These are phyloP conservation scores for Solanum sparsipilum DNA, from an alignment of 257 asterid species.

Conservation along the genomic window DNA sequence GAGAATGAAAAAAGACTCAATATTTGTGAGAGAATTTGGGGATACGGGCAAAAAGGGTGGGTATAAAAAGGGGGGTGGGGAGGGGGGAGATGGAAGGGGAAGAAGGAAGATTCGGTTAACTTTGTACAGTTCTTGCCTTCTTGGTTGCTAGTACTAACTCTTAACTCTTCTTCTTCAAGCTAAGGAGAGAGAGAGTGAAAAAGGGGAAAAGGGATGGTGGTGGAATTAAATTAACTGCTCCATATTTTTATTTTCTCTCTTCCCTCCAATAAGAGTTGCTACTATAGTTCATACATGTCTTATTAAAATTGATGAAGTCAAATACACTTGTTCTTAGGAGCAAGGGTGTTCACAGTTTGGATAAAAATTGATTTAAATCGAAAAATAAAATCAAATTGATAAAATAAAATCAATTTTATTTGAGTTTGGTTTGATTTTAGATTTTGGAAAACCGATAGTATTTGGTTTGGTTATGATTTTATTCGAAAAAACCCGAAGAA, in stretches of 20 bases:
- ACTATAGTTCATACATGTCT: neutral
- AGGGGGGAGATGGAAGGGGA: neutral
- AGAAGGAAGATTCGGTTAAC: neutral
- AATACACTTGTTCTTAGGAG: neutral
- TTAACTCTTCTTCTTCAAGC: slow-evolving; percentile 31
- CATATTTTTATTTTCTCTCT: neutral
- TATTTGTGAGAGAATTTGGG: neutral
- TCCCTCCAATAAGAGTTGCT: slow-evolving; percentile 13
- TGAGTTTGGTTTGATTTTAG: too few species aligned
- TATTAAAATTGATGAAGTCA: neutral
- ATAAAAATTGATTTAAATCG: fast-evolving
- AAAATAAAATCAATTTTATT: too few species aligned
- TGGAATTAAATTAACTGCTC: slow-evolving; percentile 15
- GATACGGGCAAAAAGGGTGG: neutral
- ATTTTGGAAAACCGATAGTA: too few species aligned
- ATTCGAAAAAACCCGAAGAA: too few species aligned
- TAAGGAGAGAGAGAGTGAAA: neutral
- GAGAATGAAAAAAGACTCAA: neutral
- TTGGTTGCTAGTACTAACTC: neutral
- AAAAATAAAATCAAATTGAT: too few species aligned
- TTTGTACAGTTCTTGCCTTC: neutral
- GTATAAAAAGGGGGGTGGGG: neutral
- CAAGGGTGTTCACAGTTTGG: too few species aligned
- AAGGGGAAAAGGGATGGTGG: neutral
- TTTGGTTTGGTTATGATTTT: too few species aligned